Evolutionary conservation across 768 basidiomycete genomes (phyloP).

Genomic region (Holtermanniella nyarrowii): DNA sequence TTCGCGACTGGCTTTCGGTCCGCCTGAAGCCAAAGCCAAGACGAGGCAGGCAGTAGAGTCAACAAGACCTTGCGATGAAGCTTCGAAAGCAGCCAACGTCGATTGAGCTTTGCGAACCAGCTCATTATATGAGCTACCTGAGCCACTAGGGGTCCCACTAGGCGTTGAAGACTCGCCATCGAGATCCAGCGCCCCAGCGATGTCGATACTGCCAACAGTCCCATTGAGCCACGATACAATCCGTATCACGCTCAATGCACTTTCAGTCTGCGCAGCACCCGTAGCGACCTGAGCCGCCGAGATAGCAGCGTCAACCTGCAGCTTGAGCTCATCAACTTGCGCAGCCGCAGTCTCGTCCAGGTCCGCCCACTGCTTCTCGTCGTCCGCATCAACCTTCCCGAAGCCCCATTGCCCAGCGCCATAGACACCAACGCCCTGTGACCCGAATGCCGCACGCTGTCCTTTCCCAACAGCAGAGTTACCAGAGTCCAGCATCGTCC

Average conservation of each 20-base stretch:
- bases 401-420: slow-evolving; percentile 21
- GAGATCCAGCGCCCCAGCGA: slow-evolving; percentile 35
- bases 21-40: background rate
- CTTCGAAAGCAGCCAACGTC: slow-evolving; percentile 21
- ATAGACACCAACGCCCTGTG: background rate
- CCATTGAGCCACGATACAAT: slow-evolving; percentile 8
- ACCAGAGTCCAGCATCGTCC: background rate
- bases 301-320: slow-evolving; percentile 9
- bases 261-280: background rate
- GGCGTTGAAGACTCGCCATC: slow-evolving; percentile 23
- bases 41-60: background rate
- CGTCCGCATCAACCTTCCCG: slow-evolving; percentile 7
- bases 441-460: background rate
- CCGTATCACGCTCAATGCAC: slow-evolving; percentile 9
- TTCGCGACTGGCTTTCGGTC: background rate
- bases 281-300: background rate
- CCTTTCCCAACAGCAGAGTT: background rate
- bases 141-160: slow-evolving; percentile 8
- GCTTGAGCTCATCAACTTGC: slow-evolving; percentile 12
- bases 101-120: slow-evolving; percentile 25
- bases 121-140: slow-evolving; percentile 15
- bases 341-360: slow-evolving; percentile 15
- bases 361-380: slow-evolving; percentile 5
- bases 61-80: slow-evolving; percentile 2
- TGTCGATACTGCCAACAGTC: slow-evolving; percentile 18